These are phyloP conservation scores for Isabelozyma rhagii DNA, from an alignment of 805 yeast species.

Conservation along the genomic window DNA sequence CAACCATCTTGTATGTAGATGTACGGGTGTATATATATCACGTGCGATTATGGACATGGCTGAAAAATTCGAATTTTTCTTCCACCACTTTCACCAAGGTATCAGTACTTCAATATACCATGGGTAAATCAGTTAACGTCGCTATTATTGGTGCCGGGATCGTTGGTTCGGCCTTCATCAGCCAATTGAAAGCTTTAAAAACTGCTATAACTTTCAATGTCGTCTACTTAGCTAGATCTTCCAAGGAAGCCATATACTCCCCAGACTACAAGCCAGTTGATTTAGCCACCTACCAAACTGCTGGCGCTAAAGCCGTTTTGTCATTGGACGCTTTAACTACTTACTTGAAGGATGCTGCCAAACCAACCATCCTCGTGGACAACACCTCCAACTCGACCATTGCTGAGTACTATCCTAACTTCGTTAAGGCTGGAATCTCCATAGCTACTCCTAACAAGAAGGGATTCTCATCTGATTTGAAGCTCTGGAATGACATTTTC, in stretches of 20 bases:
- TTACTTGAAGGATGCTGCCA: constrained; percentile 61
- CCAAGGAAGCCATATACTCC: constrained; percentile 66
- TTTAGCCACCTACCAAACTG: constrained; percentile 53
- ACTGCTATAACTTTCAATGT: constrained; percentile 70
- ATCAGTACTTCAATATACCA: constrained; percentile 1
- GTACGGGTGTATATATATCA: neutral
- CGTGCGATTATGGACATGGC: neutral
- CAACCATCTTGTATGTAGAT: neutral
- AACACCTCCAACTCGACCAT: constrained; percentile 84
- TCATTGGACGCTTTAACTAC: constrained; percentile 56
- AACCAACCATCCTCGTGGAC: constrained; percentile 84
- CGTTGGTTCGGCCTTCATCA: constrained; percentile 88
- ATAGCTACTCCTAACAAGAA: constrained; percentile 98
- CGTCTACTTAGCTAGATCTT: constrained; percentile 70
- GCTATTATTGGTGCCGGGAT: constrained; percentile 78
- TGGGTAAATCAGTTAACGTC: constrained; percentile 38
- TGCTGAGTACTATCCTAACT: constrained; percentile 73
- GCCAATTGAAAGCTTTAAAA: constrained; percentile 66
- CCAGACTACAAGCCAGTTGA: constrained; percentile 70
- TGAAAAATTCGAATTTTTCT: neutral
- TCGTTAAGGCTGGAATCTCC: constrained; percentile 76
- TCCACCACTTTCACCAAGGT: neutral
- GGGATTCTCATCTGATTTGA: constrained; percentile 80
- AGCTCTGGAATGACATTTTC: constrained; percentile 76
- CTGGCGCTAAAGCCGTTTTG: constrained; percentile 47